Conservation (phyloP, 2,329 filamentous ascomycete genomes). For the Graphilbum ipis-grandicollis region DNA sequence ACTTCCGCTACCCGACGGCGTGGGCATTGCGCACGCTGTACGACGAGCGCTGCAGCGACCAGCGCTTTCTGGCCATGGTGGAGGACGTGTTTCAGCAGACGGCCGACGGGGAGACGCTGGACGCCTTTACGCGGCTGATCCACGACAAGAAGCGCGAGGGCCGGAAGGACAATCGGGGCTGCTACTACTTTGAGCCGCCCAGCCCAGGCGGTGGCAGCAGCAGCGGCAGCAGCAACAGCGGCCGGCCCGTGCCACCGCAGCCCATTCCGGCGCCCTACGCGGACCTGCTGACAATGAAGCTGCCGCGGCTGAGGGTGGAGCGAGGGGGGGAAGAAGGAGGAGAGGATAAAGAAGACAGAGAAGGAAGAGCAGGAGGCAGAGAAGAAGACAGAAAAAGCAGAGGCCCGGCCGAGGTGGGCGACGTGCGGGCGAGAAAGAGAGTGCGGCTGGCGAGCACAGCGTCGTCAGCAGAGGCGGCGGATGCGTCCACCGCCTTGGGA, state of each 20-base stretch:
- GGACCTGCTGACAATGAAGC: constrained; percentile 25
- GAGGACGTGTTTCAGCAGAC: constrained; percentile 40
- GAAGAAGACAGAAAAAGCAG: too few species aligned
- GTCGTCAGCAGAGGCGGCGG: not conserved
- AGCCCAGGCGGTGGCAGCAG: too few species aligned
- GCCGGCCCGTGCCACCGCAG: constrained; percentile 23
- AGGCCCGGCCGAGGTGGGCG: constrained; percentile 1
- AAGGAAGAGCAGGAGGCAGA: too few species aligned
- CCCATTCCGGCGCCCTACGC: constrained; percentile 32
- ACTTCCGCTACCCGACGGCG: constrained; percentile 42
- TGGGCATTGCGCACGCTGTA: constrained; percentile 43
- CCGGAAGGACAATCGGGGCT: constrained; percentile 31
- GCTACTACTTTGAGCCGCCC: constrained; percentile 35
- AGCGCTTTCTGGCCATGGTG: constrained; percentile 36
- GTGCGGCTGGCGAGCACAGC: constrained; percentile 14
- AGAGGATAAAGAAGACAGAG: too few species aligned
- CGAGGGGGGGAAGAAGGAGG: too few species aligned
- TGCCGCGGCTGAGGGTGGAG: constrained; percentile 12
- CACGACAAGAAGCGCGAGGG: constrained; percentile 38
- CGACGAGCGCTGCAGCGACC: constrained; percentile 35
- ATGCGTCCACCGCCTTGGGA: too few species aligned
- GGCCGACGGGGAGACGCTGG: constrained; percentile 32
- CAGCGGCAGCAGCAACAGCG: constrained; percentile 17
- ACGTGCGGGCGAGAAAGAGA: constrained; percentile 19
- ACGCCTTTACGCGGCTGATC: constrained; percentile 33